Conservation (phyloP, 2,329 filamentous ascomycete genomes). For the Cryphonectria nitschkei region DNA sequence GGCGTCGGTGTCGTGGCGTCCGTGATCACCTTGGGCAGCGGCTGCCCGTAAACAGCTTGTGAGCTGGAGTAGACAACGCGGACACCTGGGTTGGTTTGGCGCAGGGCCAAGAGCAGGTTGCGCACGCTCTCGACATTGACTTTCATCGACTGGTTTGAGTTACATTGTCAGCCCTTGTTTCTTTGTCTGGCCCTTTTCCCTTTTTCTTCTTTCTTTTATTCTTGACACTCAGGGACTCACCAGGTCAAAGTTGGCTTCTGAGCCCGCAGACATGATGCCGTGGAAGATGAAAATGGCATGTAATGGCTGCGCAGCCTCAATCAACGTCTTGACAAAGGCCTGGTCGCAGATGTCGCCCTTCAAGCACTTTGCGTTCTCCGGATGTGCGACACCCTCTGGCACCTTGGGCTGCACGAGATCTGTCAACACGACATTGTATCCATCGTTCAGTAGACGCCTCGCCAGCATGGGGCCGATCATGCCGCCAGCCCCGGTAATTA, state of each 20-base stretch:
- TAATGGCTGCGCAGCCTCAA: constrained; percentile 49
- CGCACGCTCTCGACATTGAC: constrained; percentile 66
- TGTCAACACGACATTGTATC: constrained; percentile 48
- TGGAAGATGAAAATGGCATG: constrained; percentile 65
- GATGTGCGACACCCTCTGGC: constrained; percentile 50
- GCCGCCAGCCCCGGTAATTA: constrained; percentile 42
- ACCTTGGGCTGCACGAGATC: constrained; percentile 59
- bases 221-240: constrained; percentile 1
- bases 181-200: neutral
- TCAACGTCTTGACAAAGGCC: constrained; percentile 43
- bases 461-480: constrained; percentile 44
- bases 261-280: constrained; percentile 69
- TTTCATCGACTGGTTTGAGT: constrained; percentile 45
- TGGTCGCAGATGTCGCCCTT: constrained; percentile 52
- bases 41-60: constrained; percentile 65
- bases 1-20: constrained; percentile 59
- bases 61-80: constrained; percentile 65
- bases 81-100: constrained; percentile 52
- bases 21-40: constrained; percentile 55
- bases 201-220: too few species aligned
- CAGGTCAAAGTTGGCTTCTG: constrained; percentile 63
- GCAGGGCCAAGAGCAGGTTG: constrained; percentile 52
- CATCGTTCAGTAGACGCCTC: constrained; percentile 43
- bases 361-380: constrained; percentile 53
- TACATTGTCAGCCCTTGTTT: too few species aligned